phyloP scores from a whole-genome alignment of 768 basidiomycete genomes.

The Collybia mongolica region DNA sequence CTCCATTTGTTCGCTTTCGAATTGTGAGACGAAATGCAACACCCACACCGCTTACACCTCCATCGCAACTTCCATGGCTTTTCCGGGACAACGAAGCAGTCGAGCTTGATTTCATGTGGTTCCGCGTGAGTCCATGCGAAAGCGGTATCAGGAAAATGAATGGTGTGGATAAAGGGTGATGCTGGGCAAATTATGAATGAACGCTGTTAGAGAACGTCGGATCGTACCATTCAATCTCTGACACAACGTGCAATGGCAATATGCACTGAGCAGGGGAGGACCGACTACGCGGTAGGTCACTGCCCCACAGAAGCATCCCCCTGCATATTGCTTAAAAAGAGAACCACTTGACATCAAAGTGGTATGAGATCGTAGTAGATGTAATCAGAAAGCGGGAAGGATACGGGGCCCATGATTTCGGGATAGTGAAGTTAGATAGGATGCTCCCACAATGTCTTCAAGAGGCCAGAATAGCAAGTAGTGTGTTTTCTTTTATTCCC shows the following conservation, averaged over 20 bases:
- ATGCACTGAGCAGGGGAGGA: conserved; percentile 53
- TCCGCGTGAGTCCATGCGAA: conserved; percentile 55
- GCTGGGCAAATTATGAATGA: conserved; percentile 27
- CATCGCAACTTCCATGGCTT: conserved; percentile 63
- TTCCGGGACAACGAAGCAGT: conserved; percentile 43
- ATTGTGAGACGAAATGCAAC: conserved; percentile 52
- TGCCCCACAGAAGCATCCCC: conserved; percentile 55
- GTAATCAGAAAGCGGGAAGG: too few species aligned
- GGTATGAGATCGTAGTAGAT: too few species aligned
- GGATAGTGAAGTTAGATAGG: background rate
- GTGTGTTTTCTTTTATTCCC: too few species aligned
- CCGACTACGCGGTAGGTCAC: conserved; percentile 47
- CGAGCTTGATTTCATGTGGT: conserved; percentile 32
- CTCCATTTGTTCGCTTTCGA: conserved; percentile 45
- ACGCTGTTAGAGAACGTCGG: background rate
- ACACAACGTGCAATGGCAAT: conserved; percentile 72
- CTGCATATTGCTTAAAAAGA: too few species aligned
- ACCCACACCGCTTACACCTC: conserved; percentile 64
- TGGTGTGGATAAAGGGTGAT: conserved; percentile 60
- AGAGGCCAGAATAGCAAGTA: too few species aligned
- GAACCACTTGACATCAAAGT: too few species aligned
- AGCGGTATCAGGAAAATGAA: conserved; percentile 49
- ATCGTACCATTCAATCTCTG: conserved; percentile 54
- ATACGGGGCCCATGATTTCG: too few species aligned
- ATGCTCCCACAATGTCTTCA: too few species aligned